Base-by-base conservation (phyloP, 176 grass and related monocot species). In the Oryza meridionalis region DNA sequence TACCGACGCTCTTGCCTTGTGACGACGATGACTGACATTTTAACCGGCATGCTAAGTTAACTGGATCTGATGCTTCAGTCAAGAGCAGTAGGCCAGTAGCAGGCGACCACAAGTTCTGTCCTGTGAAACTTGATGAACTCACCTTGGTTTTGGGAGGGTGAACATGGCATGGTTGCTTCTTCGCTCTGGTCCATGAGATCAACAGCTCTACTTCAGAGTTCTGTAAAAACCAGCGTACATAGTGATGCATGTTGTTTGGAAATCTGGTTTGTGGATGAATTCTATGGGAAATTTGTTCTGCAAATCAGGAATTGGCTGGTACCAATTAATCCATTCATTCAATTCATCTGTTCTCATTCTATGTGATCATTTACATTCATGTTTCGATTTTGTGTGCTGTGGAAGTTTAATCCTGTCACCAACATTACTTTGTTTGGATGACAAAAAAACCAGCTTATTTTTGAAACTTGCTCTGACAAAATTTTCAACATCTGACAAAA, bases 1-100 rank as follows among this genome's bases (percentile, higher is more conserved):
- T 99, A 81, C 91, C 96, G 0, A 94, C 88, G 8, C 88, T 99
- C 69, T 72, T 99, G 79, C 88, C 84, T 62, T 79, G 90, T 37
- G 91, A 89, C 5, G 89, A 92, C 0, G 89, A 29, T 29, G 27
- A 90, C 73, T 97, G 44, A 94, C 49, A 77, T n/a, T 21, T 61
- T 58, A 70, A 25, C 44, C 24, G 40, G 33, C 33, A 51, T 66
- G 42, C 47, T 63, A 74, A 79, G 26, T 86, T 49, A 68, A 81
- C 25, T 24, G 71, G 73, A 78, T 49, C 40, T 78, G 67, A 66
- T 82, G 24, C 80, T 82, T 83, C 15, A 14, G 71, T 55, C 78
- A 77, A 61, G 69, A 82, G 40, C 49, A 16, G 13, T 51, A 51
- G 15, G 4, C 13, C 61, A 76, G 33, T 50, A 53, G 35, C 42